Evolutionary conservation across 2,329 filamentous ascomycete species (phyloP).

Genomic region (Metarhizium robertsii): DNA sequence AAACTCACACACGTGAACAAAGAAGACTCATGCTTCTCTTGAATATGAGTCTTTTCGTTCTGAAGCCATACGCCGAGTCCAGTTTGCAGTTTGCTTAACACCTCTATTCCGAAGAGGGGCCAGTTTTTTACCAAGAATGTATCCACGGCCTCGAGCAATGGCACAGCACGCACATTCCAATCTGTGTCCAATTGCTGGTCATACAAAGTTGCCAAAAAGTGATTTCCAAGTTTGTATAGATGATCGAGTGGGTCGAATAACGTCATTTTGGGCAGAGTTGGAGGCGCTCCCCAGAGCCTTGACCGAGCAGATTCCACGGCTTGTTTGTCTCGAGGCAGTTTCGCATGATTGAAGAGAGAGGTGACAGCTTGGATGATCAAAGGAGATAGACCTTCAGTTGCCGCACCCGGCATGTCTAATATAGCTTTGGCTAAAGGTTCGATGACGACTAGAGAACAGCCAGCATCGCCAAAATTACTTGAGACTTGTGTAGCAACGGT

Average conservation of each 20-base stretch:
- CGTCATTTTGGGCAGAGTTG: conserved; percentile 25
- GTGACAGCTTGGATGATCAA: conserved; percentile 25
- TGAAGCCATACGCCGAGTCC: conserved; percentile 55
- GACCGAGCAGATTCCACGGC: conserved; percentile 56
- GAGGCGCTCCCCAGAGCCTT: conserved; percentile 48
- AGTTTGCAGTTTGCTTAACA: conserved; percentile 51
- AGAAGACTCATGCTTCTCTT: conserved; percentile 25
- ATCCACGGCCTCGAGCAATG: conserved; percentile 15
- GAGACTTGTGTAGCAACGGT: conserved; percentile 46
- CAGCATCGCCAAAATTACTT: conserved; percentile 57
- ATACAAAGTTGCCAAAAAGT: conserved; percentile 48
- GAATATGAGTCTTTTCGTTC: conserved; percentile 39
- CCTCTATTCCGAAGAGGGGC: conserved; percentile 23
- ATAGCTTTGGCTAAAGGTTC: conserved; percentile 59
- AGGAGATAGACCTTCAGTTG: conserved; percentile 7
- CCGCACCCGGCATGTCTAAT: conserved; percentile 20
- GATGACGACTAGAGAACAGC: conserved; percentile 55
- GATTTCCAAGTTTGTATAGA: conserved; percentile 51
- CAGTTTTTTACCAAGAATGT: conserved; percentile 24
- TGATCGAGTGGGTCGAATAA: conserved; percentile 55
- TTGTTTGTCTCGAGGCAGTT: conserved; percentile 49
- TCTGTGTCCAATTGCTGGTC: conserved; percentile 27
- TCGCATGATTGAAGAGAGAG: conserved; percentile 34
- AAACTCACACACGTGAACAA: conserved; percentile 28
- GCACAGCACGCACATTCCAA: conserved; percentile 18